A percentile compares a stretch with the other conserved stretches of the same genome.
These are phyloP conservation scores for Solanum appendiculatum DNA, from an alignment of 257 asterid genomes.

Conservation along the genomic window DNA sequence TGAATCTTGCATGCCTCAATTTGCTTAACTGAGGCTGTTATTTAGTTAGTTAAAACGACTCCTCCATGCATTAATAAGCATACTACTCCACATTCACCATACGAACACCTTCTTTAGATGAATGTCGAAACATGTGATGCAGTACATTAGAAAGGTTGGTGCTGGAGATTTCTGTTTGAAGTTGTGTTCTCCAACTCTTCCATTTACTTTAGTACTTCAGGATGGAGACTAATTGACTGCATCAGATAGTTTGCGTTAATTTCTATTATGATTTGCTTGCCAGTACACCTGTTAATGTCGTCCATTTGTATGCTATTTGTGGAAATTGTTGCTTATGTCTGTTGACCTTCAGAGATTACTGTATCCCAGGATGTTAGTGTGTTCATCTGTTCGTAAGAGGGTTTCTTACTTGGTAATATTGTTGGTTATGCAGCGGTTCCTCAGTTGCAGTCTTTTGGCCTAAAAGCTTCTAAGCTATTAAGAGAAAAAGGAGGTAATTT, in stretches of 20 bases:
- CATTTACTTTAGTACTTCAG: neutral
- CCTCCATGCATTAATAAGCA: neutral
- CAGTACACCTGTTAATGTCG: neutral
- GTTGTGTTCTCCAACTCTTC: neutral
- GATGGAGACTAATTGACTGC: neutral
- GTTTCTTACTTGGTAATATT: conserved; percentile 6
- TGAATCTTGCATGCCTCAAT: neutral
- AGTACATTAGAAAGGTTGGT: neutral
- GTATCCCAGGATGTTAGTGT: neutral
- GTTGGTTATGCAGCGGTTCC: conserved; percentile 43
- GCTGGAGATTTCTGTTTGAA: neutral
- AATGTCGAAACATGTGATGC: neutral
- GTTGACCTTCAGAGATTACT: neutral
- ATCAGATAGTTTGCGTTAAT: neutral
- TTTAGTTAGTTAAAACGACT: neutral
- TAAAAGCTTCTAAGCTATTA: conserved; percentile 36
- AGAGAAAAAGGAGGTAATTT: conserved; percentile 25
- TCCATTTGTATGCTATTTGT: neutral
- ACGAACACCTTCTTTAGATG: neutral
- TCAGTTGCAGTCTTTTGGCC: conserved; percentile 55
- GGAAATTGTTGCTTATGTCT: neutral
- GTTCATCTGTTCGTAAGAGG: neutral
- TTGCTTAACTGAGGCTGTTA: neutral
- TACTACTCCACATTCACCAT: neutral
- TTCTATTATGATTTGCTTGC: neutral